Conservation (phyloP, 306 rosid species). For the Rosa chinensis region DNA sequence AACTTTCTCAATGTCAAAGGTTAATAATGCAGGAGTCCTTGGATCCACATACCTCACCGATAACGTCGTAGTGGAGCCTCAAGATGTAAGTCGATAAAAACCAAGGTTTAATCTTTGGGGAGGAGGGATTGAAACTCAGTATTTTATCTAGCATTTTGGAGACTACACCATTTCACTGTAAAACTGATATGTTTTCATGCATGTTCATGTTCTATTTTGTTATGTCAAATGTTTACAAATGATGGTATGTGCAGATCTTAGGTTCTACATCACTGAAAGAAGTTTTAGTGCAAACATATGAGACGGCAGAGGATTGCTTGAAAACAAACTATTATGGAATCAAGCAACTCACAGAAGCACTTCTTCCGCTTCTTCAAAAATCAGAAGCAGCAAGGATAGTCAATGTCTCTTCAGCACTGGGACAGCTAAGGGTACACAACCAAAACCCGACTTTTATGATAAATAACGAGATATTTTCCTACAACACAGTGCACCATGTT, state of each 20-base stretch:
- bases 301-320: conserved; percentile 26
- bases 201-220: background rate
- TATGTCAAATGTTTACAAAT: background rate
- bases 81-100: background rate
- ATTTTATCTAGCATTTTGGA: background rate
- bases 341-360: conserved; percentile 30
- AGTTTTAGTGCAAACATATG: conserved; percentile 18
- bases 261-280: background rate
- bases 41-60: background rate
- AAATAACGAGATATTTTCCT: too few relatives aligned
- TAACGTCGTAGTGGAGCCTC: background rate
- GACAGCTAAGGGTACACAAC: conserved; percentile 32
- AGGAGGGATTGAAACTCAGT: background rate
- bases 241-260: background rate
- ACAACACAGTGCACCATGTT: too few relatives aligned
- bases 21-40: conserved; percentile 16
- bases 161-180: background rate
- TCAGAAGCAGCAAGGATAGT: conserved; percentile 53
- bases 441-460: background rate
- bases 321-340: conserved; percentile 50
- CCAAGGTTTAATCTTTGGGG: background rate
- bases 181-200: background rate
- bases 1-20: background rate
- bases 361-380: conserved; percentile 45
- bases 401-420: conserved; percentile 35